Percentiles rank a stretch among this genome's conserved stretches.
These are phyloP conservation scores for Erysimum cheiranthoides DNA, from an alignment of 345 rosid species.

Conservation along the genomic window DNA sequence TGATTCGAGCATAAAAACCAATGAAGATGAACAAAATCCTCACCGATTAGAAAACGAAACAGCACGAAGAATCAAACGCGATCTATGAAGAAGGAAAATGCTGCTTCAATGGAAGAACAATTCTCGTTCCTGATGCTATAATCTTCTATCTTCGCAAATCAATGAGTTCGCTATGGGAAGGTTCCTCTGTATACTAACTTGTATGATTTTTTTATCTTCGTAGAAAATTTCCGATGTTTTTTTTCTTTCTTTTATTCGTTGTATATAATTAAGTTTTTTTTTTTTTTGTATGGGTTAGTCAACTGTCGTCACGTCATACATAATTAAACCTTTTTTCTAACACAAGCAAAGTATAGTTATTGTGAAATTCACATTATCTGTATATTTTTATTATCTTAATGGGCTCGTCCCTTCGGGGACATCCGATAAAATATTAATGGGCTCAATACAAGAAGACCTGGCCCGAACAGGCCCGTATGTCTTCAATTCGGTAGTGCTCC, in stretches of 20 bases:
- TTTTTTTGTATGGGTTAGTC: conserved; percentile 3
- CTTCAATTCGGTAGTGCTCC: not conserved
- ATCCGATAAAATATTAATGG: too few relatives aligned
- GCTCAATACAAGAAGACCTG: not conserved
- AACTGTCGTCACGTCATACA: conserved; percentile 42
- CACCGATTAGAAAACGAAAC: conserved; percentile 27
- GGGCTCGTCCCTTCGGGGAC: conserved; percentile 6
- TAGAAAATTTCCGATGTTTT: conserved; percentile 10
- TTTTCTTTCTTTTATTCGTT: not conserved
- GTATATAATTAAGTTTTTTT: conserved; percentile 5
- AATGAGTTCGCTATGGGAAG: conserved; percentile 35
- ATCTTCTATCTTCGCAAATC: conserved; percentile 15
- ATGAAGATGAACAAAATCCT: conserved; percentile 25
- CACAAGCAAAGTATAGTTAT: conserved; percentile 25
- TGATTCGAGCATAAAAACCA: conserved; percentile 11
- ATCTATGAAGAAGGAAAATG: conserved; percentile 20
- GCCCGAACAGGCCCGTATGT: not conserved
- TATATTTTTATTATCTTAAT: not conserved
- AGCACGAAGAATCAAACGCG: conserved; percentile 13
- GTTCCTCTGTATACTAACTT: conserved; percentile 25
- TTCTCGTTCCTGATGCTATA: conserved; percentile 10
- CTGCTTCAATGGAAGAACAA: conserved; percentile 29
- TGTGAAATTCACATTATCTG: not conserved
- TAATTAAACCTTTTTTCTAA: conserved; percentile 11
- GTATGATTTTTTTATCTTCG: conserved; percentile 7